Evolutionary conservation across 164 flowering plant genomes (phyloP), one percentile per base, ranked within the genome.

Genomic region (Aristolochia fimbriata): DNA sequence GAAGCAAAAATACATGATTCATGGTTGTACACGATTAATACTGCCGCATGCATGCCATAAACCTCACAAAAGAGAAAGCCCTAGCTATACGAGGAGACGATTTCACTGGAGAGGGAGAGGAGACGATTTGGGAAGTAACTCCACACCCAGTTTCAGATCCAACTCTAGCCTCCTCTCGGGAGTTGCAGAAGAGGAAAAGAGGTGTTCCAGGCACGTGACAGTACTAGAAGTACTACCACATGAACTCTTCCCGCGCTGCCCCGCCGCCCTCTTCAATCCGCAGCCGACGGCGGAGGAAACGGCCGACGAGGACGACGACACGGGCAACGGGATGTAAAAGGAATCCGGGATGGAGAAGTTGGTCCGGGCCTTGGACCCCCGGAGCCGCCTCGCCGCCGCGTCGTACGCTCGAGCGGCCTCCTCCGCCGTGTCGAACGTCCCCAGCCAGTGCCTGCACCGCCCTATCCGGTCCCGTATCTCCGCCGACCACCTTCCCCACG

Each of bases 401-500:
- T 90, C 97, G 57, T 90, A 90, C 7, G 94, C 97, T 12, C 85
- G 81, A 30, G 97, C 97, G 14, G 97, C 97, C 69, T 87, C 97
- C 69, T 90, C 97, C 22, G 94, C 86, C 31, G 94, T 85, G 75
- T 90, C 94, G 56, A 87, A 90, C 15, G 97, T 90, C 0, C 97
- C 97, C 0, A 90, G 80, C 97, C 97, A 90, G 73, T 87, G 97
- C 4, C 97, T 65, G 73, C 97, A 90, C 70, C 86, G 68, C 51
- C 97, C 97, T 2, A 90, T 78, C 0, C 92, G 66, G 79, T 90
- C 95, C 4, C 97, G 68, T 57, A 90, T 90, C 80, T 90, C 97
- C 47, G 97, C 95, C 51, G 95, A 90, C 87, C 87, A 90, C 64
- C 97, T 71, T 48, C 97, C 97, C 97, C 97, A 90, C 37, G 91